These are phyloP conservation scores for Lactarius indigo DNA, from an alignment of 768 basidiomycete species.

Conservation along the genomic window DNA sequence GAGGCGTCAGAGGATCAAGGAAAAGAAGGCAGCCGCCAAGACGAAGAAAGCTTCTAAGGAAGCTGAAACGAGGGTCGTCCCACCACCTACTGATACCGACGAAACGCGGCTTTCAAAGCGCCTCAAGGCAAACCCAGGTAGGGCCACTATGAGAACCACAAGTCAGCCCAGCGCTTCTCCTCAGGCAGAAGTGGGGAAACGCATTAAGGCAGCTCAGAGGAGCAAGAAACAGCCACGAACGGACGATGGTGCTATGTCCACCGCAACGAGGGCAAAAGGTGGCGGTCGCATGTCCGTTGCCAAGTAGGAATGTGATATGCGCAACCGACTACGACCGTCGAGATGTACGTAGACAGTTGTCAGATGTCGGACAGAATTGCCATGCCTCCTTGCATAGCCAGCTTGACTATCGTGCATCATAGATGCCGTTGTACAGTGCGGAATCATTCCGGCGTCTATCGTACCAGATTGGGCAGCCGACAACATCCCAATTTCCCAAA, in stretches of 20 bases:
- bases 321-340: not conserved
- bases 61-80: not conserved
- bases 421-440: not conserved
- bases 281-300: not conserved
- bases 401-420: not conserved
- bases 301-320: not conserved
- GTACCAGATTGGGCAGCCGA: not conserved
- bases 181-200: not conserved
- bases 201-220: not conserved
- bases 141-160: not conserved
- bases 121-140: not conserved
- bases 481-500: not conserved
- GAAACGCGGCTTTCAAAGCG: not conserved
- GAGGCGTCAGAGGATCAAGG: slow-evolving; percentile 49
- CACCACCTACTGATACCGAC: not conserved
- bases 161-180: not conserved
- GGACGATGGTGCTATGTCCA: not conserved
- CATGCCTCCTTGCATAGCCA: not conserved
- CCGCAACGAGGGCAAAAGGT: not conserved
- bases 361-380: not conserved
- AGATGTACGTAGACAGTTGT: not conserved
- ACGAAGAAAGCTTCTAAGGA: slow-evolving; percentile 20
- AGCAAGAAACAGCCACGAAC: not conserved
- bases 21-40: slow-evolving; percentile 36
- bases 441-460: not conserved